Conservation (phyloP, 371 early-diverging fungal genomes). For the Basidiobolus meristosporus region DNA sequence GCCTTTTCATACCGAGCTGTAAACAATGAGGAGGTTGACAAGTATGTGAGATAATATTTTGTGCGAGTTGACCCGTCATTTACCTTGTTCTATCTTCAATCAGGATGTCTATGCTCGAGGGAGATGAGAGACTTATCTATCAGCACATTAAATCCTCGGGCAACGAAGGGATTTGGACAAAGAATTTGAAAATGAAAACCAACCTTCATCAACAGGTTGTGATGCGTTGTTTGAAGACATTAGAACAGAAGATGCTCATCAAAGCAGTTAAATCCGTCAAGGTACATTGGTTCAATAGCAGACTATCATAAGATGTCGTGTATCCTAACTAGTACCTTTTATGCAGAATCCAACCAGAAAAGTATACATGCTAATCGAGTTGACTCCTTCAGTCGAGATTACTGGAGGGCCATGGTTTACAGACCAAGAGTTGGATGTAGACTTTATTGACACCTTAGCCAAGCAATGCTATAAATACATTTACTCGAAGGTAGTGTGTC, state of each 20-base stretch:
- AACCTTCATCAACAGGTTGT: constrained; percentile 71
- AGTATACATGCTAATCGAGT: constrained; percentile 82
- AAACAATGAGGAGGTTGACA: no score
- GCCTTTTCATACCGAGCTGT: no score
- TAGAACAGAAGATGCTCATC: constrained; percentile 74
- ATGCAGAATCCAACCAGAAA: constrained; percentile 68
- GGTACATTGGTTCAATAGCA: constrained; percentile 10
- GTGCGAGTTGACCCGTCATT: no score
- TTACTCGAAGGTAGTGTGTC: constrained; percentile 24
- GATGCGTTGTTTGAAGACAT: constrained; percentile 52
- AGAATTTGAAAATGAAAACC: constrained; percentile 68
- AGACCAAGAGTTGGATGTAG: constrained; percentile 88
- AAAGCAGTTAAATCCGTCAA: constrained; percentile 91
- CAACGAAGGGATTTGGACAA: constrained; percentile 83
- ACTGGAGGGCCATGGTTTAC: constrained; percentile 97
- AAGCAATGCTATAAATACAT: constrained; percentile 60
- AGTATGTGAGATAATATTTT: no score
- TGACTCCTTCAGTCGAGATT: constrained; percentile 79
- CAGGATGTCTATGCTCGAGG: constrained; percentile 13
- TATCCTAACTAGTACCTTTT: neutral
- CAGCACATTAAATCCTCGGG: constrained; percentile 61
- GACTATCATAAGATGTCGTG: neutral
- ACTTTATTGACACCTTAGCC: constrained; percentile 77
- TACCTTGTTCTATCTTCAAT: neutral
- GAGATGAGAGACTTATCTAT: constrained; percentile 46